Evolutionary conservation across 2,329 filamentous ascomycete genomes (phyloP).

Genomic region (Cladosporium cucumerinum): DNA sequence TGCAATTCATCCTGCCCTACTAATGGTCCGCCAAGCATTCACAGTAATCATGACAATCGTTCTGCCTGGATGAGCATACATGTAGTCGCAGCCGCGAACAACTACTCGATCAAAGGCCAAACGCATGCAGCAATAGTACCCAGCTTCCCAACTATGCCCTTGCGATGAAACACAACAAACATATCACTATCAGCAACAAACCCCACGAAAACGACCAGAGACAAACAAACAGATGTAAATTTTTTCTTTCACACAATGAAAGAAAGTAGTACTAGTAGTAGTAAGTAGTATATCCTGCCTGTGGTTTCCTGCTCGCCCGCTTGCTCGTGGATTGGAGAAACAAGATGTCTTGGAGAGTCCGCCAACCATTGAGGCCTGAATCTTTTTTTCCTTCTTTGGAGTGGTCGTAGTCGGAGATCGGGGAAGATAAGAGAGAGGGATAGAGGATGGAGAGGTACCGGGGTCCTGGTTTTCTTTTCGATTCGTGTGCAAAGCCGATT

Average conservation of each 20-base stretch:
- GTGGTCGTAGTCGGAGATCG: neutral
- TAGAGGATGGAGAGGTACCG: neutral
- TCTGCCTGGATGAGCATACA: no score
- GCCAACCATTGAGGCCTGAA: neutral
- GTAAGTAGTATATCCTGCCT: neutral
- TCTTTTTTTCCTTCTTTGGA: neutral
- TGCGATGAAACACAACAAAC: neutral
- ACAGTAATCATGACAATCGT: no score
- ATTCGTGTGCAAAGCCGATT: neutral
- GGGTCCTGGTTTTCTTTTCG: neutral
- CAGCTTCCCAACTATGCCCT: neutral
- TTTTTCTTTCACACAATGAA: neutral
- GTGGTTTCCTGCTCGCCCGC: neutral
- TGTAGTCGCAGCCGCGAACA: no score
- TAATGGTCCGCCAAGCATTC: no score
- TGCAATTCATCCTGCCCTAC: no score
- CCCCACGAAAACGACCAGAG: neutral
- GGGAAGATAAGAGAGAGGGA: neutral
- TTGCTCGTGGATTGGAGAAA: neutral
- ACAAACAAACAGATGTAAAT: neutral
- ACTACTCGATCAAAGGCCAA: no score
- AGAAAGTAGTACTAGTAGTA: neutral
- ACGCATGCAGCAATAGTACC: no score
- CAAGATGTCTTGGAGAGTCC: neutral
- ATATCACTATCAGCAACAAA: neutral